Conservation (phyloP, 768 basidiomycete genomes). For the Pulveroboletus sp. region DNA sequence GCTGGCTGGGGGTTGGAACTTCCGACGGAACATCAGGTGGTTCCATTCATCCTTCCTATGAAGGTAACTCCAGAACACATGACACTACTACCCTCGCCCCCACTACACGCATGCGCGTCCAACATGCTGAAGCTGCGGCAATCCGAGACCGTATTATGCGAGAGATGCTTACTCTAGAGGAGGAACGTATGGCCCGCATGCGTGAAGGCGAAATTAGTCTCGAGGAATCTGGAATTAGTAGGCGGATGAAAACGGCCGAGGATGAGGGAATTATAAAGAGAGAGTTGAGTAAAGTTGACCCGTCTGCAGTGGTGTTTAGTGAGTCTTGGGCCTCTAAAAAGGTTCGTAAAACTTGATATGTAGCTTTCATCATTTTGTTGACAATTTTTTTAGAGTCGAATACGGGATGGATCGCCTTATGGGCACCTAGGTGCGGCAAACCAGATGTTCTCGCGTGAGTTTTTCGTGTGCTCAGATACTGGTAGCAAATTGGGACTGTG, state of each 20-base stretch:
- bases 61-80: constrained; percentile 19
- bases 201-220: constrained; percentile 63
- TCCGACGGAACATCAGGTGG: constrained; percentile 21
- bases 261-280: constrained; percentile 92
- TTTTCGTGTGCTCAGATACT: constrained; percentile 7
- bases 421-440: constrained; percentile 74
- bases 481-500: constrained; percentile 77
- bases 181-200: constrained; percentile 96
- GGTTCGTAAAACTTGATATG: constrained; percentile 36
- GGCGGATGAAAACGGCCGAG: constrained; percentile 63
- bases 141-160: constrained; percentile 97
- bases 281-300: constrained; percentile 92
- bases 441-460: constrained; percentile 2
- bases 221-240: constrained; percentile 40
- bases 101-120: constrained; percentile 62
- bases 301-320: constrained; percentile 91
- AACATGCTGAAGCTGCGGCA: constrained; percentile 77
- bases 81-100: constrained; percentile 29
- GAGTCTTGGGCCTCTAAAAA: constrained; percentile 96
- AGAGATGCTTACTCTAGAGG: constrained; percentile 96
- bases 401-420: constrained; percentile 91
- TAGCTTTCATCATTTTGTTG: constrained; percentile 1
- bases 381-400: constrained; percentile 52
- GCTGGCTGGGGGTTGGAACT: constrained; percentile 38
- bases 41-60: constrained; percentile 31